Base-by-base conservation (phyloP, 306 rosid species). In the Rosa persica region DNA sequence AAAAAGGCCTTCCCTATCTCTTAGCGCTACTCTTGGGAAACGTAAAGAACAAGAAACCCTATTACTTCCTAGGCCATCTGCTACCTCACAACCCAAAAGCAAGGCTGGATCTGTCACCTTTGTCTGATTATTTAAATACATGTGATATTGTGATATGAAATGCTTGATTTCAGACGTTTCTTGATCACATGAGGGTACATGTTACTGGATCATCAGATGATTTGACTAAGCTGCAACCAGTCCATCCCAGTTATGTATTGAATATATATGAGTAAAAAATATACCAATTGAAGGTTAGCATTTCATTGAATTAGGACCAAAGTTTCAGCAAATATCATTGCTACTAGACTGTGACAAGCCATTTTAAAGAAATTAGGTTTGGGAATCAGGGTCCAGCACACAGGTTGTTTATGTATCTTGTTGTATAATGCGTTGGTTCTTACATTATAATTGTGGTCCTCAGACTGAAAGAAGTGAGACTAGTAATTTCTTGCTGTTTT, bases 391-490 rank as follows among this genome's bases (percentile, higher is more conserved):
- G 52, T 20, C 23, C 61, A 71, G 12, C 65, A 72, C 23, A 30
- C 48, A 11, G 64, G 67, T 36, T 34, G 38, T 38, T 20, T 13
- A 19, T 8, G 19, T 54, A 38, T 42, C 15, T 55, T 54, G 8
- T 22, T 55, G 67, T 55, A 55, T 5, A 12, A 22, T 52, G 49
- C 5, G 9, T 73, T 38, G 22, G 20, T n/a, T 73, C 48, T 43
- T 36, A 73, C n/a, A 0, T 67, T 5, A 25, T 49, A 34, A 11
- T 30, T 5, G 20, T 72, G 62, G 25, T 44, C 23, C 46, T 49
- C 43, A 23, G 76, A 27, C 43, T 30, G 64, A 49, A 72, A 72
- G 22, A 47, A 48, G 46, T 49, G 62, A 49, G 46, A 72, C 62
- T 20, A 17, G 61, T 42, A 46, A 19, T 30, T 2, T 49, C 11